Conservation (phyloP, 2,329 filamentous ascomycete genomes). For the Eutypella sp. region DNA sequence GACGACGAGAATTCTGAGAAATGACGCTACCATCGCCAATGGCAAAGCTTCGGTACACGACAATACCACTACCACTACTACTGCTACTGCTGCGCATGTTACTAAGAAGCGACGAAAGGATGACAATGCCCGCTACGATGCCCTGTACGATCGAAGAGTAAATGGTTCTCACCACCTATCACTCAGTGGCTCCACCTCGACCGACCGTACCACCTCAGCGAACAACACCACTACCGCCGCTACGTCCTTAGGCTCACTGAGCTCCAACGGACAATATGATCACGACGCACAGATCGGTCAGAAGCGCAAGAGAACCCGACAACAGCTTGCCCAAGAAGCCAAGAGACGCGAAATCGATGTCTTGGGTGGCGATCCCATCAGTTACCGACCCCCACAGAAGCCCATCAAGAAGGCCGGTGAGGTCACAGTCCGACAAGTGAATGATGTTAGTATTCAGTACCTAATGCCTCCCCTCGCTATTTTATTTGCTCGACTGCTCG, state of each 20-base stretch:
- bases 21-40: conserved; percentile 24
- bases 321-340: conserved; percentile 76
- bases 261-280: conserved; percentile 59
- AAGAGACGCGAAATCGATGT: conserved; percentile 71
- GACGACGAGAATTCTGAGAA: conserved; percentile 34
- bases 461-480: too few relatives aligned
- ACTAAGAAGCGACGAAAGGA: conserved; percentile 72
- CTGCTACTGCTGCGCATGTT: conserved; percentile 40
- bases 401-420: conserved; percentile 88
- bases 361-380: conserved; percentile 65
- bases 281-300: conserved; percentile 69
- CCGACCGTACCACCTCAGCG: conserved; percentile 75
- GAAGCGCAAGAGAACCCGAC: conserved; percentile 80
- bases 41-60: conserved; percentile 27
- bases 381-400: conserved; percentile 80
- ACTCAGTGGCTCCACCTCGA: conserved; percentile 70
- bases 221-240: conserved; percentile 85
- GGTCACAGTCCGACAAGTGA: conserved; percentile 58
- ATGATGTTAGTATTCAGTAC: conserved; percentile 58
- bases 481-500: too few relatives aligned
- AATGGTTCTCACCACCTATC: conserved; percentile 69
- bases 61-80: conserved; percentile 26
- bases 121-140: conserved; percentile 58
- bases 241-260: conserved; percentile 73
- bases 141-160: conserved; percentile 64